Base-by-base conservation (phyloP, 129 eudicot genomes). In the Centella asiatica region DNA sequence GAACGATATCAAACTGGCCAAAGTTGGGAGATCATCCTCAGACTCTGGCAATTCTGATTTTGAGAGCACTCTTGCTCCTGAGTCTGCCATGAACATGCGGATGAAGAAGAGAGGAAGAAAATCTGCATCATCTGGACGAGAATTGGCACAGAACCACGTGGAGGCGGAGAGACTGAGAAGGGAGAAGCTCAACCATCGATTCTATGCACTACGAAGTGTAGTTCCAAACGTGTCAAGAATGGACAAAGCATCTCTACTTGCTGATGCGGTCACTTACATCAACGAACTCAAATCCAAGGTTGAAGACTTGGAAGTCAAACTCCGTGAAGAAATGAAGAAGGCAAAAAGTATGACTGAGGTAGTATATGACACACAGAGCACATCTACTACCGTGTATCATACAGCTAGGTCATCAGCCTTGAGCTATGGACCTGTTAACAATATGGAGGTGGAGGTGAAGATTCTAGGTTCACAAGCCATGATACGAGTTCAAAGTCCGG, bases 81-180 rank as follows among this genome's bases (percentile, higher is more conserved):
- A 66, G 3, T 52, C 77, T 17, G 42, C 44, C 4, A 31, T 39
- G 24, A 55, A 39, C 45, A 56, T 8, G 25, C 7, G 36, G 32
- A 69, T 60, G 20, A 72, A 64, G 68, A 76, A 49, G 58, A 64
- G 77, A 45, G 78, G 74, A 8, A 72, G 77, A 33, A 66, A 68
- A n/a, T 48, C 78, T 22, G 61, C 77, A 18, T 39, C n/a, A 5
- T 29, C 44, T 0, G 76, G 70, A 25, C 61, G 68, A 15, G 68
- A 50, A 6, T 56, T 62, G 31, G 60, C 36, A 17, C 45, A 22
- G 25, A 60, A 56, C 33, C 74, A 80, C 22, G 86, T 73, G 4
- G 86, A 79, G 63, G 90, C 90, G 0, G 90, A 84, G 68, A 65
- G 83, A 17, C 83, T 77, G 13, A 44, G 90, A 22, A 71, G 90